Evolutionary conservation across 2,329 filamentous ascomycete species (phyloP), one percentile per base, ranked within the genome.

Genomic region (Fusarium citri): DNA sequence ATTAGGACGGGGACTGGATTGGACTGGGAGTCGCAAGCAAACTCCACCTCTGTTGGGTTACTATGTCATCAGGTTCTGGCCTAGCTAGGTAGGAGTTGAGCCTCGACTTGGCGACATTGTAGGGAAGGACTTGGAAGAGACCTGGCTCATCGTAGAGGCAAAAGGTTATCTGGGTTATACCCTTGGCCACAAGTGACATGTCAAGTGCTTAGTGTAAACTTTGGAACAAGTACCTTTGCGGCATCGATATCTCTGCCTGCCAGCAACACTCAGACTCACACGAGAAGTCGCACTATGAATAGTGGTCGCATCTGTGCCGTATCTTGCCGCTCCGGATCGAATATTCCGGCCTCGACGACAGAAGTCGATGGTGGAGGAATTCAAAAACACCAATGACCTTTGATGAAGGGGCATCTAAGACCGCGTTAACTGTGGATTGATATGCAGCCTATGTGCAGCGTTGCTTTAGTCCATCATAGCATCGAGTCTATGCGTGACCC

Each of bases 31-130:
- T 64, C 37, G 31, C 37, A 55, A 37, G 26, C 41, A 59, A 42
- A 41, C 23, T n/a, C 50, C 30, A 50, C 34, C 18, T 45, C 23
- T 30, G 23, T 23, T 25, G 23, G 20, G 23, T 25, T 18, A 31
- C 40, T 30, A 46, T 28, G 50, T 26, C 30, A 30, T 46, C 26
- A 47, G 18, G n/a, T 25, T 30, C 46, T 47, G 26, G n/a, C 30
- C 42, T 37, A 37, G 34, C 34, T 37, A 37, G 34, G 34, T 37
- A 11, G 18, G 34, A 37, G 54, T 59, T 66, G 54, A 66, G 55
- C 54, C 42, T 66, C 42, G 54, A 60, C 47, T 65, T 45, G 41
- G 37, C 23, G 25, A 18, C 28, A 28, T 23, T 23, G 12, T 43
- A 37, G 37, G 37, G 28, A 14, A 23, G 28, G 15, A 15, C 6